These are phyloP conservation scores for Coffea eugenioides DNA, from an alignment of 257 asterid genomes.

Conservation along the genomic window DNA sequence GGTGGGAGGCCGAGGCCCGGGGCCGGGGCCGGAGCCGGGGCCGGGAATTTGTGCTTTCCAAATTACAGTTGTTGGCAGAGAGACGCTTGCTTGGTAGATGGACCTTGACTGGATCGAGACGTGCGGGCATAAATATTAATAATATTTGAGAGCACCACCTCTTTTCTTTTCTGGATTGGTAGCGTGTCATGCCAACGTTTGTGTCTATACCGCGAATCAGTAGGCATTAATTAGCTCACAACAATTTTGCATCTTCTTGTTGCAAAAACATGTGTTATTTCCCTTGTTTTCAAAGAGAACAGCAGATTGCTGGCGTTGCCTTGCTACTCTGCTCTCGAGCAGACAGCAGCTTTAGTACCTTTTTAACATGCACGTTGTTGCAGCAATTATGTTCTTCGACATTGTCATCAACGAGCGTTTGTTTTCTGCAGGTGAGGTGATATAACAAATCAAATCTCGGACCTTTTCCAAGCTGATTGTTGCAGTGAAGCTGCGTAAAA, in stretches of 20 bases:
- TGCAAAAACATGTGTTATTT: not conserved
- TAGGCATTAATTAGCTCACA: not conserved
- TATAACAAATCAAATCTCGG: too few relatives aligned
- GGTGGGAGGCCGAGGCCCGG: not conserved
- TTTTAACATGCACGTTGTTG: not conserved
- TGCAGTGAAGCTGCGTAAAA: too few relatives aligned
- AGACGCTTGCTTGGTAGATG: not conserved
- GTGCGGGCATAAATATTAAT: not conserved
- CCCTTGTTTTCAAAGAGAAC: not conserved
- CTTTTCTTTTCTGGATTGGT: not conserved
- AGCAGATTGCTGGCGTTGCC: not conserved
- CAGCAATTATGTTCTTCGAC: too few relatives aligned
- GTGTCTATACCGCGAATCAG: not conserved
- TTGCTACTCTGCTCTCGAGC: not conserved
- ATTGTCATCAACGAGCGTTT: too few relatives aligned
- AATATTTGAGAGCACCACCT: not conserved
- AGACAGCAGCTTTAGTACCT: not conserved
- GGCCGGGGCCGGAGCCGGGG: too few relatives aligned
- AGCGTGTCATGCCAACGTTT: constrained; percentile 5
- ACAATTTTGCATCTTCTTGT: too few relatives aligned
- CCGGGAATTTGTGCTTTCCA: not conserved
- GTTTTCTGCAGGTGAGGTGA: too few relatives aligned
- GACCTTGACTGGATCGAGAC: not conserved
- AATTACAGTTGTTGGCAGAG: constrained; percentile 3
- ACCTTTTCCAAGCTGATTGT: too few relatives aligned